Evolutionary conservation across 352 stramenopile species (phyloP).

Genomic region (Phytophthora quininea): DNA sequence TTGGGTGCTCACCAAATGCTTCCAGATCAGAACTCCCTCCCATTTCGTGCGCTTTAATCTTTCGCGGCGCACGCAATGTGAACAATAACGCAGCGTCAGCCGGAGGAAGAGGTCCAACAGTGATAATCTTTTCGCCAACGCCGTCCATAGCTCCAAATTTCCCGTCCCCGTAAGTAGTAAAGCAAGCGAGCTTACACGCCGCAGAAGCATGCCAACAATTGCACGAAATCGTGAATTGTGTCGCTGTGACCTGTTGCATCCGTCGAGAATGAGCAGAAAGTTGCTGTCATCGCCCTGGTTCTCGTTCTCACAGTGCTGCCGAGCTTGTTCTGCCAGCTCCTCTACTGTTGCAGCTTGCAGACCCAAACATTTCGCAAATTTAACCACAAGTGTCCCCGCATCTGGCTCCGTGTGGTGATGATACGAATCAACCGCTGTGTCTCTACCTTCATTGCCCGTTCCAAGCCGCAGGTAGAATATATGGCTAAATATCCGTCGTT

Average conservation of each 20-base stretch:
- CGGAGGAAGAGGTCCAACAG: conserved; percentile 66
- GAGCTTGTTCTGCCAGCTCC: conserved; percentile 60
- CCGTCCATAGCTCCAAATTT: conserved; percentile 82
- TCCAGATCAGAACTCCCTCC: conserved; percentile 65
- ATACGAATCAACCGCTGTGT: conserved; percentile 7
- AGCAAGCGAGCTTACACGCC: conserved; percentile 65
- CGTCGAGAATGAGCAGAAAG: conserved; percentile 80
- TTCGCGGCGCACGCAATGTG: conserved; percentile 72
- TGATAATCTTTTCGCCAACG: conserved; percentile 81
- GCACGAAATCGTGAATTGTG: conserved; percentile 52
- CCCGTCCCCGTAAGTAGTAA: conserved; percentile 74
- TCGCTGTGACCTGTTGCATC: conserved; percentile 62
- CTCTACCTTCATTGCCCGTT: conserved; percentile 27
- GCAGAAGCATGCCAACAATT: conserved; percentile 57
- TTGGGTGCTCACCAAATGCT: conserved; percentile 63
- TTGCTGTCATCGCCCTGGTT: conserved; percentile 36
- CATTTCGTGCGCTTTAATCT: conserved; percentile 84
- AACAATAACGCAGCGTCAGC: conserved; percentile 76
- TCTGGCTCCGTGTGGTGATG: conserved; percentile 11
- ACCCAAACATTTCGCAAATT: conserved; percentile 52
- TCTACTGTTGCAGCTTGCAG: conserved; percentile 40
- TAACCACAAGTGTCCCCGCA: conserved; percentile 19
- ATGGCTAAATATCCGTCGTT: conserved; percentile 69
- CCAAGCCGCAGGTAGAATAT: conserved; percentile 73
- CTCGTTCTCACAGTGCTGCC: conserved; percentile 41